A percentile compares a stretch with the other conserved stretches of the same genome.
phyloP scores from a whole-genome alignment of 495 filamentous ascomycete genomes.

The Parathielavia appendiculata region DNA sequence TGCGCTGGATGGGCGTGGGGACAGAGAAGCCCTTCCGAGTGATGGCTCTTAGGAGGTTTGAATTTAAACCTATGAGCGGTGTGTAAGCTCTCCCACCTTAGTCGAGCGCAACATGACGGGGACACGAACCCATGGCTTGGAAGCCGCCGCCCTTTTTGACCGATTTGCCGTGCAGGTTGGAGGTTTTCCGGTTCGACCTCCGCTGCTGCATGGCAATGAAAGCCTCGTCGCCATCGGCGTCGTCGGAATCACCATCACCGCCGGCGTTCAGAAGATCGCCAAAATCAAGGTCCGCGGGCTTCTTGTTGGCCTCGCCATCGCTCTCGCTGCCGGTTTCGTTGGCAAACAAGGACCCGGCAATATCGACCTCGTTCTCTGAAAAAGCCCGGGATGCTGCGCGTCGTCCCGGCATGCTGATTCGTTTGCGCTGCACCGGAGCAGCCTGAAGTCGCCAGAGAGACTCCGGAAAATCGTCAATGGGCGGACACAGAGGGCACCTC shows the following conservation, averaged over 20 bases:
- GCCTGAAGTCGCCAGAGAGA: neutral
- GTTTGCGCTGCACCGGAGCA: constrained; percentile 6
- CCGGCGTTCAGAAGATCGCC: constrained; percentile 40
- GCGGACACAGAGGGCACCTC: neutral
- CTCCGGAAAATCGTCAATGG: neutral
- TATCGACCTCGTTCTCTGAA: constrained; percentile 91
- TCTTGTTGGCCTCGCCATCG: constrained; percentile 23
- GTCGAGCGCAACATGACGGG: neutral
- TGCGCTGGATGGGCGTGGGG: constrained; percentile 94
- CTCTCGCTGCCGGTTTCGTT: constrained; percentile 40
- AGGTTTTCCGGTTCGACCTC: constrained; percentile 75
- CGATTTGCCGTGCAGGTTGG: constrained; percentile 75
- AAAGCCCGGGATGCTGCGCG: constrained; percentile 72
- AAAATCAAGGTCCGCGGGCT: constrained; percentile 35
- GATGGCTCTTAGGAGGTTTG: constrained; percentile 79
- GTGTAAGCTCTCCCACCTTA: neutral
- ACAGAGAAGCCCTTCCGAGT: constrained; percentile 89
- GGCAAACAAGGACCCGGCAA: constrained; percentile 71
- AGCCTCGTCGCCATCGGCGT: constrained; percentile 46
- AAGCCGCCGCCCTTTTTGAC: constrained; percentile 95
- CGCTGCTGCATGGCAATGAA: constrained; percentile 85
- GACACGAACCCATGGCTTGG: constrained; percentile 74
- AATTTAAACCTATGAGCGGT: constrained; percentile 57
- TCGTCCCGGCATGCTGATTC: constrained; percentile 38
- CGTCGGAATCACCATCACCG: constrained; percentile 25